These are phyloP conservation scores for Globisporangium radiosum DNA, from an alignment of 352 stramenopile species.

Conservation along the genomic window DNA sequence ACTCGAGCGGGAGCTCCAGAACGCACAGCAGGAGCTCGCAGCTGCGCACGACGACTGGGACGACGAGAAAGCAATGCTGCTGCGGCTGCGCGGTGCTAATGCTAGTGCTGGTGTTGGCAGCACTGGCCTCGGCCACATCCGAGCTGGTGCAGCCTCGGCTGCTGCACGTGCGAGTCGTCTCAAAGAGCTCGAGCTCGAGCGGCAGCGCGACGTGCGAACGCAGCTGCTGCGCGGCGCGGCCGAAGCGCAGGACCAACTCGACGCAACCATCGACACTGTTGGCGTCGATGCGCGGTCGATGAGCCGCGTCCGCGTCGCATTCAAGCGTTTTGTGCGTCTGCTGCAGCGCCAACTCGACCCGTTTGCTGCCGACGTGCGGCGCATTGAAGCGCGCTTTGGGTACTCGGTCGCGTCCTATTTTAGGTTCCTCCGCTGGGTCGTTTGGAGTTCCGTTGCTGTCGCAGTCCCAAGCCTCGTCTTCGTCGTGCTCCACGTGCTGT, in stretches of 20 bases:
- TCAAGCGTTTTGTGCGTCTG: constrained; percentile 26
- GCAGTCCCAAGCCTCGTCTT: constrained; percentile 41
- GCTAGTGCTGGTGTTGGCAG: not conserved
- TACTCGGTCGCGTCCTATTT: constrained; percentile 79
- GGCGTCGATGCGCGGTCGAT: not conserved
- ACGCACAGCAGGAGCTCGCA: constrained; percentile 34
- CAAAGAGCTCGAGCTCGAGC: constrained; percentile 28
- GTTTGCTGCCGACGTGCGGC: constrained; percentile 55
- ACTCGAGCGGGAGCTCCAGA: constrained; percentile 27
- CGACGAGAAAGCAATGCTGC: constrained; percentile 41
- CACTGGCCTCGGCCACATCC: not conserved
- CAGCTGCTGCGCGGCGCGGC: constrained; percentile 53
- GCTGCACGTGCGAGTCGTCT: constrained; percentile 7
- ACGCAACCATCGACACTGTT: constrained; percentile 18
- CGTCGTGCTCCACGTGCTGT: constrained; percentile 44
- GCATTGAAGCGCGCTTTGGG: constrained; percentile 78
- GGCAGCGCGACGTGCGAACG: constrained; percentile 40
- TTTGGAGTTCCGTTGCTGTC: constrained; percentile 62
- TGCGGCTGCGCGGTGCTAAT: constrained; percentile 29
- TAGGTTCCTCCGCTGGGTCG: constrained; percentile 72
- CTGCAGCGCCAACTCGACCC: constrained; percentile 32
- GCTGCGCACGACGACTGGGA: constrained; percentile 59
- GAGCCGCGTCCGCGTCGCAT: constrained; percentile 8
- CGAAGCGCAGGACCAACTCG: constrained; percentile 51
- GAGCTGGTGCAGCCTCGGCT: not conserved